phyloP scores from a whole-genome alignment of 805 yeast species.

The Teunomyces funiuensis region DNA sequence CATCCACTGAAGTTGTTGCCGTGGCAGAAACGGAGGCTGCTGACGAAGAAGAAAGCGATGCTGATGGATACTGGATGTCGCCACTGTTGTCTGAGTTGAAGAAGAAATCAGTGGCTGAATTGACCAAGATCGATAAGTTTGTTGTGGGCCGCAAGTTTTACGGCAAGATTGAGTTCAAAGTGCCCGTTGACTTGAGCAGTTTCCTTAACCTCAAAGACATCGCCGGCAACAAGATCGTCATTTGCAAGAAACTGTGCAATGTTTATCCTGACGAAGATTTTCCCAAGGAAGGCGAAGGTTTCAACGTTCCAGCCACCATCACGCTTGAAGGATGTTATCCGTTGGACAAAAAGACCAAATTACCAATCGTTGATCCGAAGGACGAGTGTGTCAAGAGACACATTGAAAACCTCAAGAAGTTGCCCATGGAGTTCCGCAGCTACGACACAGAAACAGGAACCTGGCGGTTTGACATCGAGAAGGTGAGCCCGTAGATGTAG shows the following conservation, averaged over 20 bases:
- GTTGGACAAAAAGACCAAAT: constrained; percentile 63
- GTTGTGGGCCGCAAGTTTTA: constrained; percentile 75
- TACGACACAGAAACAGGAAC: constrained; percentile 77
- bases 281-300: constrained; percentile 68
- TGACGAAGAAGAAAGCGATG: constrained; percentile 44
- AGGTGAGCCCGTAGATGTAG: background rate
- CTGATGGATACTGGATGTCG: constrained; percentile 83
- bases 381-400: constrained; percentile 72
- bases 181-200: constrained; percentile 81
- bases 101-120: constrained; percentile 57
- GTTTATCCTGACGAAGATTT: constrained; percentile 78
- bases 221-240: constrained; percentile 62
- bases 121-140: constrained; percentile 62
- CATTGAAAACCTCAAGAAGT: constrained; percentile 59
- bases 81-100: constrained; percentile 71
- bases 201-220: constrained; percentile 60
- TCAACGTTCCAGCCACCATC: constrained; percentile 73
- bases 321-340: constrained; percentile 83
- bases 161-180: constrained; percentile 74
- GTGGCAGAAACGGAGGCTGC: too few species aligned
- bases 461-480: constrained; percentile 50
- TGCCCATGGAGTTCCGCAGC: constrained; percentile 63
- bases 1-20: background rate
- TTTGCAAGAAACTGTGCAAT: constrained; percentile 58
- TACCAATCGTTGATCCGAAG: constrained; percentile 74